Evolutionary conservation across 2,329 filamentous ascomycete genomes (phyloP).

Genomic region (Chaetomium strumarium): DNA sequence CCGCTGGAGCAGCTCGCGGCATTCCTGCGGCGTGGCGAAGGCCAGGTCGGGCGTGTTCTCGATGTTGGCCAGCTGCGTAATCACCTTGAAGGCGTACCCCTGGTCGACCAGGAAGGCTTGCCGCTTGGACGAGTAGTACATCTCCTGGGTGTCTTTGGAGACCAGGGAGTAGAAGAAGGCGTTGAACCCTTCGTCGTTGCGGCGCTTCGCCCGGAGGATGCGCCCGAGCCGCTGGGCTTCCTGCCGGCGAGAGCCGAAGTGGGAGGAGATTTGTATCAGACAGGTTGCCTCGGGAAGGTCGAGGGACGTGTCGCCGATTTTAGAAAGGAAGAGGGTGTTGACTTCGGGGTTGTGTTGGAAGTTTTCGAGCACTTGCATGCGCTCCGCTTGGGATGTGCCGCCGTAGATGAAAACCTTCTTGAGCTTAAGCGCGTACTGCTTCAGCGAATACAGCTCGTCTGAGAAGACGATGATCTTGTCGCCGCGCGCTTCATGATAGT

Average conservation of each 20-base stretch:
- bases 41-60: constrained; percentile 75
- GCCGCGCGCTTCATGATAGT: constrained; percentile 89
- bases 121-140: constrained; percentile 94
- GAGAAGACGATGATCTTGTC: constrained; percentile 99
- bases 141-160: constrained; percentile 94
- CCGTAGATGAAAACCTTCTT: constrained; percentile 89
- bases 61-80: constrained; percentile 89
- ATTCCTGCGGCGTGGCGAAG: constrained; percentile 72
- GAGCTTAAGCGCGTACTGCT: constrained; percentile 77
- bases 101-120: constrained; percentile 97
- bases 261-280: constrained; percentile 93
- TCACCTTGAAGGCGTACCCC: constrained; percentile 98
- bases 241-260: constrained; percentile 94
- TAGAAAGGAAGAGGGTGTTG: constrained; percentile 91
- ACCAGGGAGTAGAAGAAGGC: constrained; percentile 98
- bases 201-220: constrained; percentile 87
- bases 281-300: constrained; percentile 95
- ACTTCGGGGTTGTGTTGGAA: constrained; percentile 89
- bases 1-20: constrained; percentile 79
- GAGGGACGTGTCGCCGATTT: constrained; percentile 97
- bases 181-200: constrained; percentile 98
- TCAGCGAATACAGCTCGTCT: constrained; percentile 90
- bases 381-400: constrained; percentile 77
- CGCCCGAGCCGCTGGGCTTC: constrained; percentile 91
- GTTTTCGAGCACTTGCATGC: constrained; percentile 81